These are phyloP conservation scores for Acidomyces sp. DNA, from an alignment of 495 filamentous ascomycete species.

Conservation along the genomic window DNA sequence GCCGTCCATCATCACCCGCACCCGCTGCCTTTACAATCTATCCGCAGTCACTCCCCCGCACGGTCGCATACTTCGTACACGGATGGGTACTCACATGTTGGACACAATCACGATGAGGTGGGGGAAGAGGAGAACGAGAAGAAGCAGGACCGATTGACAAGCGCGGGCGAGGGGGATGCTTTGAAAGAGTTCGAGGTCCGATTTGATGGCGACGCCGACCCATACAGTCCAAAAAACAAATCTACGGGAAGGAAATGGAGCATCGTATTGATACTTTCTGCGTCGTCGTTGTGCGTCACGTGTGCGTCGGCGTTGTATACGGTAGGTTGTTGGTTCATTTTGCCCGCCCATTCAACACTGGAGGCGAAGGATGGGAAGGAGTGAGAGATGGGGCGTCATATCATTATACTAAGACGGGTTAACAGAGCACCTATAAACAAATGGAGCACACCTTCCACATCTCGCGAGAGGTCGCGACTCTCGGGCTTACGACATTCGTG, in stretches of 20 bases:
- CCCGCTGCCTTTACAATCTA: slow-evolving; percentile 3
- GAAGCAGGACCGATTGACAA: background rate
- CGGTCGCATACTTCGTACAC: slow-evolving; percentile 13
- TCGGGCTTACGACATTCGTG: slow-evolving; percentile 54
- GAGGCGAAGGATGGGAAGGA: no score
- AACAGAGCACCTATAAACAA: slow-evolving; percentile 73
- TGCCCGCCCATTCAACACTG: no score
- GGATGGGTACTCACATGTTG: slow-evolving; percentile 14
- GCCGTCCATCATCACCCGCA: no score
- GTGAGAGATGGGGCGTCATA: no score
- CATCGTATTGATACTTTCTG: slow-evolving; percentile 56
- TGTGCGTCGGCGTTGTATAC: slow-evolving; percentile 85
- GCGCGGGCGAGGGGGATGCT: slow-evolving; percentile 1
- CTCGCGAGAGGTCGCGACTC: slow-evolving; percentile 56
- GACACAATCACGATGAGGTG: slow-evolving; percentile 7
- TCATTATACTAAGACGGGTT: no score
- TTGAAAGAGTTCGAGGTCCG: slow-evolving; percentile 43
- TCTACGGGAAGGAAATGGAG: slow-evolving; percentile 58
- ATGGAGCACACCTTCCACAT: slow-evolving; percentile 61
- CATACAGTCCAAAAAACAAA: slow-evolving; percentile 55
- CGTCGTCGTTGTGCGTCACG: slow-evolving; percentile 72
- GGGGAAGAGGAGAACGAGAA: background rate
- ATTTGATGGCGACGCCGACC: slow-evolving; percentile 64
- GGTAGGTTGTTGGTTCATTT: no score
- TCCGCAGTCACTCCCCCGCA: slow-evolving; percentile 8